phyloP scores from a whole-genome alignment of 2,329 filamentous ascomycete species.

The Exophiala alcalophila region DNA sequence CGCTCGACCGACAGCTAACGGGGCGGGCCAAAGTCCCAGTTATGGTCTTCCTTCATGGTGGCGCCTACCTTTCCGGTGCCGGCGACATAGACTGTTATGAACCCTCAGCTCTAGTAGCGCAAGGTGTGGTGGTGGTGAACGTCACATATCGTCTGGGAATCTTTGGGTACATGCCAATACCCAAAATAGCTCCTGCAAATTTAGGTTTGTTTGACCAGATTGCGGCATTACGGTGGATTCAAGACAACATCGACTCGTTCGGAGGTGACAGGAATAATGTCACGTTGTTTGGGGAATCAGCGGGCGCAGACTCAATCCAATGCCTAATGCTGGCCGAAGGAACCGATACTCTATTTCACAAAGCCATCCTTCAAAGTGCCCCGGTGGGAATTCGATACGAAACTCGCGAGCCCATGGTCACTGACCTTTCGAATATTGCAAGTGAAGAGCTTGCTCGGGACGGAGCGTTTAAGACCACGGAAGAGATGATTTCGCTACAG shows the following conservation, averaged over 20 bases:
- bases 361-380: too few relatives aligned
- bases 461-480: too few relatives aligned
- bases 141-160: conserved; percentile 34
- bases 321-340: too few relatives aligned
- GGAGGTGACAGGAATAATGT: conserved; percentile 59
- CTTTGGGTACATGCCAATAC: conserved; percentile 36
- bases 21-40: conserved; percentile 13
- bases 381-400: too few relatives aligned
- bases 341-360: too few relatives aligned
- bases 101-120: background rate
- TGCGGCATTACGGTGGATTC: conserved; percentile 58
- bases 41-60: conserved; percentile 20
- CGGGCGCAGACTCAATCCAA: too few relatives aligned
- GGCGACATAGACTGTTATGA: conserved; percentile 14
- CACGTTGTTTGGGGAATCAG: conserved; percentile 43
- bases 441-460: too few relatives aligned
- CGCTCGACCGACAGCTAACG: conserved; percentile 12
- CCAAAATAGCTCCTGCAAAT: conserved; percentile 25
- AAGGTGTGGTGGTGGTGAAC: conserved; percentile 32
- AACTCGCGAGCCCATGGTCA: too few relatives aligned
- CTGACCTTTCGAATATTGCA: too few relatives aligned
- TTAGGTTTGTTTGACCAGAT: conserved; percentile 59
- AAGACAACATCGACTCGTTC: conserved; percentile 57
- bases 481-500: too few relatives aligned
- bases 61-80: conserved; percentile 12